Conservation (phyloP, 768 basidiomycete genomes). For the Austroboletus eburneus region DNA sequence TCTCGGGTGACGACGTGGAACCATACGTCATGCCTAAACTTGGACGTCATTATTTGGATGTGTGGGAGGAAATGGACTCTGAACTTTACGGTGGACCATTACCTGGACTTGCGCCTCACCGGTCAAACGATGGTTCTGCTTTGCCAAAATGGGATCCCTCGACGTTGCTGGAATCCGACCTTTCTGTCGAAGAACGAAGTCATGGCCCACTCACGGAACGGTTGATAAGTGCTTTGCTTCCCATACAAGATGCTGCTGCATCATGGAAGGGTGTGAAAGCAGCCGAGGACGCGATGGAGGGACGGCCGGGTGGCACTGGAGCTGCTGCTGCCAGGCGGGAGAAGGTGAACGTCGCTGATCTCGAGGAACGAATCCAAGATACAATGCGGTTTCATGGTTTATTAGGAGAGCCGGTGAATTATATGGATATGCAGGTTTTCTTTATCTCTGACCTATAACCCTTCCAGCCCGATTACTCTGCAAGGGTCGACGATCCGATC, state of each 20-base stretch:
- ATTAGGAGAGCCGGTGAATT: slow-evolving; percentile 63
- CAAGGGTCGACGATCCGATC: slow-evolving; percentile 91
- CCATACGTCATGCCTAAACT: slow-evolving; percentile 84
- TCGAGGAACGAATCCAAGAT: slow-evolving; percentile 71
- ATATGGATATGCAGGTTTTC: slow-evolving; percentile 5
- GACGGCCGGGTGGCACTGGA: slow-evolving; percentile 73
- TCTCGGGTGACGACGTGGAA: slow-evolving; percentile 86
- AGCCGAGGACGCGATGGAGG: slow-evolving; percentile 82
- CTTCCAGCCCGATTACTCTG: slow-evolving; percentile 63
- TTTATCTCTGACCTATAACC: slow-evolving; percentile 19
- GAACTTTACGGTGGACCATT: slow-evolving; percentile 42
- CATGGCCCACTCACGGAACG: slow-evolving; percentile 89
- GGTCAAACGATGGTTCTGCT: slow-evolving; percentile 32
- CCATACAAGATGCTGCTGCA: slow-evolving; percentile 54
- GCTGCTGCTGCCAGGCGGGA: slow-evolving; percentile 72
- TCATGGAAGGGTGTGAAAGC: slow-evolving; percentile 79
- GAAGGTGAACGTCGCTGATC: slow-evolving; percentile 72
- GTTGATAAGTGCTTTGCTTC: slow-evolving; percentile 68
- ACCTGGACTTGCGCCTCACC: slow-evolving; percentile 38
- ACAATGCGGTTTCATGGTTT: slow-evolving; percentile 76
- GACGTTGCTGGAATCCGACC: slow-evolving; percentile 67
- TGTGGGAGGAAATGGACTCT: slow-evolving; percentile 92
- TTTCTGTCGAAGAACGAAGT: slow-evolving; percentile 70
- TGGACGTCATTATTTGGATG: slow-evolving; percentile 79
- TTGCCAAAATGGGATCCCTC: slow-evolving; percentile 80